Base-by-base conservation (phyloP, 768 basidiomycete genomes). In the Leccinellum luteum region DNA sequence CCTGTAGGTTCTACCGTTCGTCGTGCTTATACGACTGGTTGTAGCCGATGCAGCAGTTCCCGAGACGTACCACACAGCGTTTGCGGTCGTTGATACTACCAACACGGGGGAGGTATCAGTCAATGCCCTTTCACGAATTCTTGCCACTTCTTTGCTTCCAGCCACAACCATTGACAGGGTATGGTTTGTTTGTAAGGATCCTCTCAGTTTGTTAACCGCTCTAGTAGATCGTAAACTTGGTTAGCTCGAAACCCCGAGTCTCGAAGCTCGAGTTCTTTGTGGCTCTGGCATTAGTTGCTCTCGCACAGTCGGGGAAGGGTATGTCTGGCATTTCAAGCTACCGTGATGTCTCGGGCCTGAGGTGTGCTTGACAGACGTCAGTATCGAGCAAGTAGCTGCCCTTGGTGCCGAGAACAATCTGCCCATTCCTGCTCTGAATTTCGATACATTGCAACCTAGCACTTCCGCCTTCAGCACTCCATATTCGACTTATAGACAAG, bases 261-360 rank as follows among this genome's bases (percentile, higher is more conserved):
- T 91, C 92, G 8, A 91, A 85, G 63, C 84, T 88, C 56, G 94
- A 98, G 68, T 95, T 96, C 77, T 95, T 90, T 69, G 90, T 95
- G 12, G 91, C 93, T 10, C 74, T 98, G 25, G 92, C 91, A 12
- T 79, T 98, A 14, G 92, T 91, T 47, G 91, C 92, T 2, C 76
- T 96, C 4, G 92, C 91, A 6, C 94, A 98, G 72, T 76, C 84
- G 6, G 87, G 85, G 4, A 86, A 87, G 81, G 91, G 91, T 89
- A 55, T 25, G 74, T 64, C 6, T 14, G 35, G 30, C 28, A 9
- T 58, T 30, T 63, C 56, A 14, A 52, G 19, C 43, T 38, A 41
- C 30, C 15, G 47, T 49, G 28, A 52, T 15, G 15, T 45, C 14
- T 41, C 10, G 27, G 56, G 53, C 38, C 27, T n/a, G 48, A 57